These are phyloP conservation scores for Colletotrichum sp. DNA, from an alignment of 2,329 filamentous ascomycete genomes.

Conservation along the genomic window DNA sequence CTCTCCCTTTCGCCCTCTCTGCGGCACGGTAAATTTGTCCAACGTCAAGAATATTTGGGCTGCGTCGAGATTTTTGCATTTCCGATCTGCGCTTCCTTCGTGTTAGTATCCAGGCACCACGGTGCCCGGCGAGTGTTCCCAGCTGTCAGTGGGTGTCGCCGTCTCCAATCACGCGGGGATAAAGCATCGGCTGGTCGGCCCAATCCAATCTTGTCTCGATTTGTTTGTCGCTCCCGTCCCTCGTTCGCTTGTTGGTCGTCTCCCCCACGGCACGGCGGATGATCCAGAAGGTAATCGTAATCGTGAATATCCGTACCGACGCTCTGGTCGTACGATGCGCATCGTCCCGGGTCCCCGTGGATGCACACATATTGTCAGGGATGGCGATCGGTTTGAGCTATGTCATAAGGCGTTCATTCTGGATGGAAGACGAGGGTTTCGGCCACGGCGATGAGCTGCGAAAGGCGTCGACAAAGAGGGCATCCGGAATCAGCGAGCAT, in stretches of 20 bases:
- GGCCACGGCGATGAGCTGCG: conserved; percentile 4
- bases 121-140: neutral
- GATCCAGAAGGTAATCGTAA: neutral
- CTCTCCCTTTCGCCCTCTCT: neutral
- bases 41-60: neutral
- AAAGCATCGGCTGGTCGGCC: neutral
- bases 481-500: conserved; percentile 17
- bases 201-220: neutral
- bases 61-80: neutral
- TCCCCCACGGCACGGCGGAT: neutral
- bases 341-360: neutral
- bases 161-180: neutral
- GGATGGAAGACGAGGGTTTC: conserved; percentile 12
- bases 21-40: neutral
- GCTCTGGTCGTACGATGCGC: conserved; percentile 1
- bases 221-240: neutral
- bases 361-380: conserved; percentile 7
- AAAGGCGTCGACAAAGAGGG: conserved; percentile 12
- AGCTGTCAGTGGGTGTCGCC: neutral
- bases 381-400: neutral
- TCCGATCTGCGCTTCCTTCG: neutral
- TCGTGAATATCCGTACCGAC: neutral
- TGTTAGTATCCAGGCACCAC: neutral
- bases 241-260: neutral
- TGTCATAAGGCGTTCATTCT: conserved; percentile 4